A percentile compares a stretch with the other conserved stretches of the same genome.
Evolutionary conservation across 1,284 basidiomycete species (phyloP).

Genomic region (Mycosarcoma maydis): DNA sequence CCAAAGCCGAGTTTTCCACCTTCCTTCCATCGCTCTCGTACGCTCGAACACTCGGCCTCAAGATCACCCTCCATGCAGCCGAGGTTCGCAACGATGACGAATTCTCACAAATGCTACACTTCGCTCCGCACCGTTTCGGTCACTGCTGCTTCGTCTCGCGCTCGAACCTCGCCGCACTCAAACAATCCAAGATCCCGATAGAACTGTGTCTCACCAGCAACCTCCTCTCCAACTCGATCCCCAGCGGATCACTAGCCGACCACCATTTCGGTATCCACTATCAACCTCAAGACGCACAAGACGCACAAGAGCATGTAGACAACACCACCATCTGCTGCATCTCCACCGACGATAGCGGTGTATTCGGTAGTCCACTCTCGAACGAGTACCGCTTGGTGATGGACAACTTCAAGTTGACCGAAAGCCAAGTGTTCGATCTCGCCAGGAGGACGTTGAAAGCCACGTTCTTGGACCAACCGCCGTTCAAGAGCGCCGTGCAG

Average conservation of each 20-base stretch:
- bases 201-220: conserved; percentile 52
- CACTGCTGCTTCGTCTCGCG: conserved; percentile 44
- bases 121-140: conserved; percentile 39
- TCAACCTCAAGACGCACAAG: background rate
- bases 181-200: conserved; percentile 11
- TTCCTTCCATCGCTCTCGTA: conserved; percentile 13
- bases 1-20: conserved; percentile 19
- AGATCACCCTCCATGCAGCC: conserved; percentile 44
- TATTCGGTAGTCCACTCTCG: conserved; percentile 37
- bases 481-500: too few relatives aligned
- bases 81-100: conserved; percentile 32
- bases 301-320: too few relatives aligned
- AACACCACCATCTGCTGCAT: conserved; percentile 25
- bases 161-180: conserved; percentile 3
- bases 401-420: conserved; percentile 19
- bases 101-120: conserved; percentile 30
- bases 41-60: conserved; percentile 24
- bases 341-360: conserved; percentile 47
- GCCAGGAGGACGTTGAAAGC: background rate
- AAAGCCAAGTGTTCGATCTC: conserved; percentile 8
- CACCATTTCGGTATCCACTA: conserved; percentile 37
- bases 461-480: background rate
- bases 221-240: conserved; percentile 31
- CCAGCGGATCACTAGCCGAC: background rate
- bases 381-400: conserved; percentile 44